Base-by-base conservation (phyloP, 1,284 basidiomycete genomes). In the Ustilago nuda region DNA sequence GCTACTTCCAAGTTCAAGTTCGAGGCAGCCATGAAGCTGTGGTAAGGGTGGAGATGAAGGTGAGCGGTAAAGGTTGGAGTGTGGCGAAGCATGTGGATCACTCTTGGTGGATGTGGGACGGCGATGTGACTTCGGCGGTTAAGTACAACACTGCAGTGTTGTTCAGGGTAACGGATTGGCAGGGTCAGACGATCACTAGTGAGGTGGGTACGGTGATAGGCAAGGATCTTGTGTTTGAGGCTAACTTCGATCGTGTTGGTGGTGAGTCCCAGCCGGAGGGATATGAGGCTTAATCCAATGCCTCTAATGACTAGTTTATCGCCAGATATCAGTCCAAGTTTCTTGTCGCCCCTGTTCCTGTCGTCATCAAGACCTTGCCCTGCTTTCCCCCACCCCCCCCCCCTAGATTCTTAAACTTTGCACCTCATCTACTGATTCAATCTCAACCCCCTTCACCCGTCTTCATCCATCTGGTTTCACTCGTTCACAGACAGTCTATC, bases 141-240 rank as follows among this genome's bases (percentile, higher is more conserved):
- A 32, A 56, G 27, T 19, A 32, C 5, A 39, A 55, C 7, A 67
- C 53, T 2, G 13, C n/a, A 2, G 43, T 76, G 39, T 32, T n/a
- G 2, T 76, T 76, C 62, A 51, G 74, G 13, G 17, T 76, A 27
- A 68, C 70, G 9, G 74, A 76, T 33, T 76, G 74, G 74, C 65
- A 76, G 62, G 74, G 69, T 13, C 66, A 72, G 54, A 72, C 66
- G 2, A 72, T 76, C 62, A 61, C 68, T 1, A 62, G 61, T 17
- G 73, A 76, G 32, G 51, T 56, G 8, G 27, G 37, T 32, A 72
- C 73, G 5, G 9, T 23, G 17, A 71, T 71, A 58, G 56, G 56
- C 9, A 54, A 8, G 6, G 73, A 76, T 33, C 19, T 76, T 5
- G 53, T 59, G 37, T 58, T 76, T 37, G 41, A 71, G 15, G 30